A percentile compares a stretch with the other conserved stretches of the same genome.
Conservation (phyloP, 768 basidiomycete species). For the Phylloporus rhodoxanthus region DNA sequence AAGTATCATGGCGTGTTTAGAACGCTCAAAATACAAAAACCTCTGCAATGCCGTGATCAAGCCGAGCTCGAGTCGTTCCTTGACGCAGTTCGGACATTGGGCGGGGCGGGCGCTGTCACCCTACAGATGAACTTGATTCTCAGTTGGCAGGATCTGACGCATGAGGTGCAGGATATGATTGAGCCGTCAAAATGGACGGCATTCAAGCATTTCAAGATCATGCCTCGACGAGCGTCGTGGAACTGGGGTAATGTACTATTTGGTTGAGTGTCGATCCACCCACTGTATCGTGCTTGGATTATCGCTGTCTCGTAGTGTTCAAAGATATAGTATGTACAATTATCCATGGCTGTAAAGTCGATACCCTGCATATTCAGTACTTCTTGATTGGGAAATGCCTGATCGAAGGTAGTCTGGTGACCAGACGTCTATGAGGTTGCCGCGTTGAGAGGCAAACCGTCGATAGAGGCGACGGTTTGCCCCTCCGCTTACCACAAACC, state of each 20-base stretch:
- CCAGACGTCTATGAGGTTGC: too few relatives aligned
- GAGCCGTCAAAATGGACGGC: constrained; percentile 15
- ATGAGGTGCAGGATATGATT: constrained; percentile 19
- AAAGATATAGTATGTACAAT: neutral
- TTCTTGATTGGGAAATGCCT: too few relatives aligned
- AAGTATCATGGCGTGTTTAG: constrained; percentile 20
- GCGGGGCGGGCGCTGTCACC: constrained; percentile 9
- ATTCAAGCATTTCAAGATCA: constrained; percentile 13
- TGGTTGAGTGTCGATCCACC: neutral
- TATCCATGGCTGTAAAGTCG: neutral
- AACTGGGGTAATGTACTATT: constrained; percentile 13
- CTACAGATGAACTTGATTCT: constrained; percentile 16
- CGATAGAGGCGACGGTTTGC: too few relatives aligned
- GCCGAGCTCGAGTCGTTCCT: constrained; percentile 14
- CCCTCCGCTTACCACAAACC: too few relatives aligned
- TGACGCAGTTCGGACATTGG: constrained; percentile 12
- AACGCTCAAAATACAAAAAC: constrained; percentile 15
- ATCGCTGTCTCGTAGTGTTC: neutral
- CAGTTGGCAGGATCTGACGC: constrained; percentile 12
- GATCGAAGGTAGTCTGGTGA: too few relatives aligned
- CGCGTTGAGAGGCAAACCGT: too few relatives aligned
- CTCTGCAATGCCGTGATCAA: constrained; percentile 14
- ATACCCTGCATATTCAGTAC: neutral
- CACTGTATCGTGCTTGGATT: neutral
- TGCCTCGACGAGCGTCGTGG: constrained; percentile 9